Base-by-base conservation (phyloP, 2,329 filamentous ascomycete species). In the Penicillium sp. region DNA sequence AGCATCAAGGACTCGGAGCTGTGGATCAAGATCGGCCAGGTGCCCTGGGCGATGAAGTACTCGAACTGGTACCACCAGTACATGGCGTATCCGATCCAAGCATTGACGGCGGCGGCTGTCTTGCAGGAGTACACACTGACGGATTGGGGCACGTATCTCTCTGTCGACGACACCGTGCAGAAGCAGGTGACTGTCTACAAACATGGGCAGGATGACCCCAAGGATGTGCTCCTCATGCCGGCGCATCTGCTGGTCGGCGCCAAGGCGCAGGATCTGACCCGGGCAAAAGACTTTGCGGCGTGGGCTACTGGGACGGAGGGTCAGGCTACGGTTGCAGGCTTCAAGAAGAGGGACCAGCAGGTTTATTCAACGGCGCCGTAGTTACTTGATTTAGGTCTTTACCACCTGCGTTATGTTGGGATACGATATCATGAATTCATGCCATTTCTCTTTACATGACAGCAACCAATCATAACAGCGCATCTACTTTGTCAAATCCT, bases 51-150 rank as follows among this genome's bases (percentile, higher is more conserved):
- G 0, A 75, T 75, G 1, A 70, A 75, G 4, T 78, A 78, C 65
- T 80, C 81, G 0, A 77, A 73, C 1, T 83, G 81, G 81, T 83
- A 83, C 55, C 81, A 83, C 63, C 75, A 81, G 53, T 82, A 76
- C 65, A 76, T 79, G 6, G 75, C 76, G 0, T 84, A 80, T 61
- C 81, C 81, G 0, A 76, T 81, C 23, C 77, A 82, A 62, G 81
- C 81, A 3, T 68, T 84, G 3, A 77, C 70, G 0, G 78, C 78
- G 0, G 80, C 81, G 0, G 78, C 77, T 41, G 60, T 71, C 1
- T 69, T 83, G 2, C 67, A 78, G 0, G 81, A 83, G 61, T 83
- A 84, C 64, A 83, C 81, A 0, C 70, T 84, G 53, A 83, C 80
- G 0, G 81, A 84, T 59, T 70, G 76, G 3, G 81, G 81, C 1